A percentile compares a stretch with the other conserved stretches of the same genome.
phyloP scores from a whole-genome alignment of 352 stramenopile genomes.

The Globisporangium camurandrum region DNA sequence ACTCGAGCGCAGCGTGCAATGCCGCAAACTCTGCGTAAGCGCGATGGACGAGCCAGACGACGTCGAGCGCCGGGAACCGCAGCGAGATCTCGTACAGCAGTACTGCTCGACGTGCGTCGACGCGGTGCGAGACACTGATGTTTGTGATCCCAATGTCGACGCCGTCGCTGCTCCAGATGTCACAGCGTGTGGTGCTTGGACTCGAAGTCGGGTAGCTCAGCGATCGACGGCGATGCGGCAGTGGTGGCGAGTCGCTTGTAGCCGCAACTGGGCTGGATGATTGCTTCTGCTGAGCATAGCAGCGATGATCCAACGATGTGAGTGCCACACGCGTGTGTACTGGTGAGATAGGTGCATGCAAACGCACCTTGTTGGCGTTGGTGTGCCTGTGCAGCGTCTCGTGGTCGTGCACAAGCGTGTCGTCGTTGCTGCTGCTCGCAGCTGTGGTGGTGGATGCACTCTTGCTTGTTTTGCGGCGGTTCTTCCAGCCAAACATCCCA shows the following conservation, averaged over 20 bases:
- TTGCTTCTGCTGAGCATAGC: not conserved
- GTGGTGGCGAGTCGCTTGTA: not conserved
- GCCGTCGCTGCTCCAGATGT: constrained; percentile 30
- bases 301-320: not conserved
- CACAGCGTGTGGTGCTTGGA: not conserved
- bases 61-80: constrained; percentile 31
- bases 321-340: not conserved
- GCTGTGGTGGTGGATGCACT: no score
- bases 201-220: not conserved
- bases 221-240: not conserved
- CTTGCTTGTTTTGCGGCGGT: constrained; percentile 9
- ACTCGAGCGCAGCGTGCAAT: constrained; percentile 28
- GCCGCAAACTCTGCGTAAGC: constrained; percentile 41
- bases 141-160: constrained; percentile 47
- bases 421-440: not conserved
- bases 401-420: no score
- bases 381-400: not conserved
- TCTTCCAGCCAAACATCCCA: constrained; percentile 8
- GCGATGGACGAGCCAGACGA: constrained; percentile 41
- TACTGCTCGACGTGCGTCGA: constrained; percentile 12
- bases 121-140: constrained; percentile 6
- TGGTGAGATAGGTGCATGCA: not conserved
- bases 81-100: constrained; percentile 52
- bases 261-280: no score
- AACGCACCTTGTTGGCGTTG: not conserved